phyloP scores from a whole-genome alignment of 345 rosid species.

The Erucastrum elatum region DNA sequence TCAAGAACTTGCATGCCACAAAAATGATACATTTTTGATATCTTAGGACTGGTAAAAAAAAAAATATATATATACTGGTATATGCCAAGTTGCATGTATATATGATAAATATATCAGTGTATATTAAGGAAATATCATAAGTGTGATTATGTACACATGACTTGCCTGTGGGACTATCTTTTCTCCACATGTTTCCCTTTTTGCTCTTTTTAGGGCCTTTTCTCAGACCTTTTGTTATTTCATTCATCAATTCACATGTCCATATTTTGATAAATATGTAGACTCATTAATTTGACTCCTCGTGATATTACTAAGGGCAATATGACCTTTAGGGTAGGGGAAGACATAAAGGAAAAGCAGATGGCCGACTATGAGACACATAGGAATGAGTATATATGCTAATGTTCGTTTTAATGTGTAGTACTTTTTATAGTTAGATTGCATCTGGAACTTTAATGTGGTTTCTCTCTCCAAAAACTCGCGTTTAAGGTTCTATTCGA shows the following conservation, averaged over 20 bases:
- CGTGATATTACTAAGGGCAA: constrained; percentile 9
- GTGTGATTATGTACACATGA: constrained; percentile 34
- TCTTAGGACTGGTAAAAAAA: neutral
- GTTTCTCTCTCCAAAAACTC: neutral
- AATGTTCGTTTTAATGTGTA: neutral
- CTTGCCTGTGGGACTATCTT: constrained; percentile 42
- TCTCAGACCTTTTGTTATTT: constrained; percentile 36
- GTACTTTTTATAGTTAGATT: neutral
- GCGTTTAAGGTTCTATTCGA: neutral
- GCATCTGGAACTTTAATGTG: neutral
- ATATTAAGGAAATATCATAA: constrained; percentile 25
- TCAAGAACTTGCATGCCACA: constrained; percentile 8
- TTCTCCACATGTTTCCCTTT: constrained; percentile 36
- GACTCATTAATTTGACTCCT: constrained; percentile 30
- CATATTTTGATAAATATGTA: constrained; percentile 32
- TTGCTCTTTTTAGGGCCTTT: constrained; percentile 36
- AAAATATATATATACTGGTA: neutral
- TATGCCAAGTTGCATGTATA: constrained; percentile 34
- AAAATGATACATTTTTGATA: neutral
- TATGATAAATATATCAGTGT: neutral
- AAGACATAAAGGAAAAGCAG: constrained; percentile 1
- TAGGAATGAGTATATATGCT: neutral
- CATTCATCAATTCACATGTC: constrained; percentile 39
- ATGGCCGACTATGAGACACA: neutral
- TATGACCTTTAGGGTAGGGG: neutral